Evolutionary conservation across 345 rosid species (phyloP), one percentile per base, ranked within the genome.

Genomic region (Passiflora organensis): DNA sequence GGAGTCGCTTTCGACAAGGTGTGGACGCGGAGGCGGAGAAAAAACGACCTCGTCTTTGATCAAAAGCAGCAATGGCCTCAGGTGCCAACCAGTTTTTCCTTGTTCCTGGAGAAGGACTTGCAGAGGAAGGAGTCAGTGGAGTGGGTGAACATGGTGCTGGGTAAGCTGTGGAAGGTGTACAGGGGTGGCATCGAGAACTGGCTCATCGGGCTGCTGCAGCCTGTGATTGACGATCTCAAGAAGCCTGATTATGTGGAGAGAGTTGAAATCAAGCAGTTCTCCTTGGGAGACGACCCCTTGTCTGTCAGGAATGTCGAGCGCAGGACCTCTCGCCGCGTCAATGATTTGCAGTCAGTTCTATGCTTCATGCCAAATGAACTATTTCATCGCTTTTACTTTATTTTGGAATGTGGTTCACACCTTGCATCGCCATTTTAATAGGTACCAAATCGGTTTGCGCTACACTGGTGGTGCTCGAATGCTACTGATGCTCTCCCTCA

Each of bases 131-230:
- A 93, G 66, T 93, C 97, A 0, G 99, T 93, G 48, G 99, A 93
- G 70, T 93, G 99, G 99, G 99, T 93, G 38, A 93, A 93, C 59
- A 93, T 93, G 97, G 99, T 93, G 55, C 34, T 93, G 87, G 96
- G 87, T 39, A 93, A 93, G 79, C 58, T 89, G 37, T 86, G 97
- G 99, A 93, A 89, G 76, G 99, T 93, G 18, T 86, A 93, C 54
- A 84, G 97, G 72, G 87, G 76, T 62, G 95, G 82, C 42, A 68
- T 93, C 58, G 99, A 89, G 82, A 82, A 93, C 73, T 93, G 99
- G 97, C 42, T 93, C 6, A 70, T 80, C 43, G 99, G 99, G 41
- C 66, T 80, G 74, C 74, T 93, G 73, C 99, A 93, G 74, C 99
- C 99, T 1, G 95, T 93, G n/a, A 93, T 93, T 74, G 99, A 93